These are phyloP conservation scores for Boletellus deceptivus DNA, from an alignment of 1,284 basidiomycete genomes.

Conservation along the genomic window DNA sequence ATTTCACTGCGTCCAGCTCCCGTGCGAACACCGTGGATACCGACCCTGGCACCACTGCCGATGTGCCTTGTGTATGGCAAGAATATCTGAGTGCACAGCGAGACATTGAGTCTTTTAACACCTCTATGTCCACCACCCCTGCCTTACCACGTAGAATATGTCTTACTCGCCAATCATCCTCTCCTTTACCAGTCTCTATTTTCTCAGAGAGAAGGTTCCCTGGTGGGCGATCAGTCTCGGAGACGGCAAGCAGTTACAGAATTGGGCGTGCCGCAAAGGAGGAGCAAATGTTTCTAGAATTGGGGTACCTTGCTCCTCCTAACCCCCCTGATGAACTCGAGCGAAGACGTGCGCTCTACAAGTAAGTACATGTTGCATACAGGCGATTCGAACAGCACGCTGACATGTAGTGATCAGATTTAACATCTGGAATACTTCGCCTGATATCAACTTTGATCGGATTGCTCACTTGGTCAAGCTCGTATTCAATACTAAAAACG, in stretches of 20 bases:
- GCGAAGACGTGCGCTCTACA: constrained; percentile 76
- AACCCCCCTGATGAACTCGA: constrained; percentile 80
- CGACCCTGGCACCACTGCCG: constrained; percentile 7
- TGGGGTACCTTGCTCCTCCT: constrained; percentile 78
- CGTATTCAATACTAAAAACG: constrained; percentile 88
- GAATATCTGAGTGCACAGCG: constrained; percentile 25
- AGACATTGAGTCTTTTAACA: constrained; percentile 28
- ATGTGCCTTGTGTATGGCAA: constrained; percentile 28
- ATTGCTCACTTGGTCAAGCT: constrained; percentile 89
- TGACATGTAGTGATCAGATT: constrained; percentile 50
- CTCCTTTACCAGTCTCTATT: constrained; percentile 50
- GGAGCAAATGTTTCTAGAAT: constrained; percentile 55
- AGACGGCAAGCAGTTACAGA: constrained; percentile 34
- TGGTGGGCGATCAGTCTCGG: constrained; percentile 40
- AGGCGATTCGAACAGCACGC: background rate
- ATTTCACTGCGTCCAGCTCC: constrained; percentile 30
- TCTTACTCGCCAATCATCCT: constrained; percentile 59
- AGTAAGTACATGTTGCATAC: constrained; percentile 42
- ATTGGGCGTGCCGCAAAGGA: constrained; percentile 55
- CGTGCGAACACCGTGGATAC: constrained; percentile 26
- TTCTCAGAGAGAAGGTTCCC: constrained; percentile 40
- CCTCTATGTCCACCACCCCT: constrained; percentile 35
- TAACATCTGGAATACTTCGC: constrained; percentile 82
- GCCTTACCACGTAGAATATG: constrained; percentile 49
- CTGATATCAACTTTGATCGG: constrained; percentile 89